Evolutionary conservation across 305 asterid species (phyloP), one percentile per base, ranked within the genome.

Genomic region (Caryopteris hybrid): DNA sequence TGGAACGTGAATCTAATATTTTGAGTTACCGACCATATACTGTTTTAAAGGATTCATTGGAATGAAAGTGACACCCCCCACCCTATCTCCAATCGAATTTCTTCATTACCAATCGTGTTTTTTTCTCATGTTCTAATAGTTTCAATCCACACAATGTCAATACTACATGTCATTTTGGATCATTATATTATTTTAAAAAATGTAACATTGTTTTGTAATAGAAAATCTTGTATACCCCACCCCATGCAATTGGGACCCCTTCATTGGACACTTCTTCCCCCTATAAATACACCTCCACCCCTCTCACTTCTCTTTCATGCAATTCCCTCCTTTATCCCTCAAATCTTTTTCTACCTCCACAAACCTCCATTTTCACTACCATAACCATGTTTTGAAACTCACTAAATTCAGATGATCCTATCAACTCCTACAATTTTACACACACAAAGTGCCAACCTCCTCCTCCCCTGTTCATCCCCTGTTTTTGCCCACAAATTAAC

Each of bases 241-340:
- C 21, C 46, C 61, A 36, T 66, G 70, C 72, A 69, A 66, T 52
- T 31, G 51, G 59, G 64, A 36, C 43, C 46, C 72, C 58, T 47
- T 18, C 60, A 53, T 17, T 25, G 13, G 31, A 38, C 68, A 64
- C 78, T 65, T 80, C 77, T 72, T 71, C 72, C 74, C 33, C 55
- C 88, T 92, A 88, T 89, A 89, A 88, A 89, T 89, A 66, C 78
- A 74, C 67, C 78, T 76, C 81, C 50, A 18, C 78, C 29, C 73
- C 75, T 58, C 69, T 56, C 86, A 75, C 85, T 79, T 71, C 79
- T 72, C 77, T 74, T 81, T 79, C 91, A 88, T 79, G 87, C 83
- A 76, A 76, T 62, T 68, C 77, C 69, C 75, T 77, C 43, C 70
- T 52, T 45, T 61, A 70, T 66, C 61, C 12, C 48, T 17, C 71